phyloP scores from a whole-genome alignment of 1,139 yeast genomes.

The Kodamaea fungicola region DNA sequence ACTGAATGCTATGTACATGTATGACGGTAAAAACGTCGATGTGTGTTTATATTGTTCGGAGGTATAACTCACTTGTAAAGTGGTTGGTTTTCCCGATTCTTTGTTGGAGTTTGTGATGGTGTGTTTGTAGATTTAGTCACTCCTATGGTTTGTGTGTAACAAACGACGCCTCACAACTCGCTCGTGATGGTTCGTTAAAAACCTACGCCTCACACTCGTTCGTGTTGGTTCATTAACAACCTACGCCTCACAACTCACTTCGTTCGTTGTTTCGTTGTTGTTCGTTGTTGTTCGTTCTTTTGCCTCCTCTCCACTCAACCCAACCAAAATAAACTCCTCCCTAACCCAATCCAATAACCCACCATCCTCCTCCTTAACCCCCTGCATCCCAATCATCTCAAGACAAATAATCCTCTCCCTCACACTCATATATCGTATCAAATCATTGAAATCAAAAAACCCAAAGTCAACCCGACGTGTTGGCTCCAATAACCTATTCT shows the following conservation, averaged over 20 bases:
- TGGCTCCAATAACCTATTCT: constrained; percentile 1
- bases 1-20: too few relatives aligned
- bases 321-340: constrained; percentile 29
- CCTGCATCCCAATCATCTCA: constrained; percentile 18
- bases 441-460: constrained; percentile 13
- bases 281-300: neutral
- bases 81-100: too few relatives aligned
- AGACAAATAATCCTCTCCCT: constrained; percentile 15
- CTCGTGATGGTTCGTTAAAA: too few relatives aligned
- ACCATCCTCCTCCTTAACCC: constrained; percentile 22
- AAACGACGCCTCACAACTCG: too few relatives aligned
- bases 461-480: constrained; percentile 12
- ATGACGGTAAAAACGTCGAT: too few relatives aligned
- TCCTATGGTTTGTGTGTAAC: too few relatives aligned
- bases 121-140: too few relatives aligned
- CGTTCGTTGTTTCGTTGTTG: neutral
- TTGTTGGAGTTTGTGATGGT: too few relatives aligned
- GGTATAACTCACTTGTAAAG: too few relatives aligned
- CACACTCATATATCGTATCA: constrained; percentile 10
- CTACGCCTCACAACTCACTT: neutral
- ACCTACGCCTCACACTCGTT: too few relatives aligned
- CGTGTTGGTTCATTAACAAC: too few relatives aligned
- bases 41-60: too few relatives aligned
- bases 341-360: constrained; percentile 29
- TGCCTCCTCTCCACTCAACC: constrained; percentile 25